Conservation (phyloP, 1,284 basidiomycete genomes). For the Anthracocystis walkeri region DNA sequence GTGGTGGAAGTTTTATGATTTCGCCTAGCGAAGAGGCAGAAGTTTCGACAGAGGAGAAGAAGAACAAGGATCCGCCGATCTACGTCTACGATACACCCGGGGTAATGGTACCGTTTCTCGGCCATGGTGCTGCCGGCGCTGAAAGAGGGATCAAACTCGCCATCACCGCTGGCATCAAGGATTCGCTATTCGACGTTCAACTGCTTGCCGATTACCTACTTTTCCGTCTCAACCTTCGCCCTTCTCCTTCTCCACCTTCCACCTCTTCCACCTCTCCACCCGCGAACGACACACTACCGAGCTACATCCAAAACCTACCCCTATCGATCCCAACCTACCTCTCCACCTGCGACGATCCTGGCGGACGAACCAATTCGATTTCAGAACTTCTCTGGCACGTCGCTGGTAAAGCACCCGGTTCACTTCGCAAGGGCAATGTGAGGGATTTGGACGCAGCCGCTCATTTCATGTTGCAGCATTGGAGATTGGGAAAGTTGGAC, state of each 20-base stretch:
- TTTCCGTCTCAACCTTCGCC: conserved; percentile 81
- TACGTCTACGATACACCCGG: conserved; percentile 97
- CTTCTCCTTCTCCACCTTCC: background rate
- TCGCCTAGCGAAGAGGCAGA: conserved; percentile 61
- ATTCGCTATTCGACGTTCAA: conserved; percentile 87
- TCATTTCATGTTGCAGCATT: conserved; percentile 61
- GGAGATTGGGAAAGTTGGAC: conserved; percentile 57
- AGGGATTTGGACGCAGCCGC: conserved; percentile 60
- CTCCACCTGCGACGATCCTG: conserved; percentile 24
- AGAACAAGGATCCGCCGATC: conserved; percentile 79
- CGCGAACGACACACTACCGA: conserved; percentile 1
- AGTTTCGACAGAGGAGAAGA: conserved; percentile 81
- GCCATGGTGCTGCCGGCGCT: conserved; percentile 82
- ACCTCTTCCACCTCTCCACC: background rate
- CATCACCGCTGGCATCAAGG: conserved; percentile 94
- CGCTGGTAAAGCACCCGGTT: conserved; percentile 61
- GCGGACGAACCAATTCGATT: conserved; percentile 56
- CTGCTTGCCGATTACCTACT: conserved; percentile 86
- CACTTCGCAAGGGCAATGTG: conserved; percentile 53
- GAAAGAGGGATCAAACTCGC: conserved; percentile 93
- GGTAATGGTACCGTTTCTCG: conserved; percentile 96
- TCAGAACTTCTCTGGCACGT: conserved; percentile 44
- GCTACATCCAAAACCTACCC: conserved; percentile 36
- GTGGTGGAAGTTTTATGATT: background rate
- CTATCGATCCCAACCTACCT: conserved; percentile 21